These are phyloP conservation scores for Triangularia verruculosa DNA, from an alignment of 2,329 filamentous ascomycete species.

Conservation along the genomic window DNA sequence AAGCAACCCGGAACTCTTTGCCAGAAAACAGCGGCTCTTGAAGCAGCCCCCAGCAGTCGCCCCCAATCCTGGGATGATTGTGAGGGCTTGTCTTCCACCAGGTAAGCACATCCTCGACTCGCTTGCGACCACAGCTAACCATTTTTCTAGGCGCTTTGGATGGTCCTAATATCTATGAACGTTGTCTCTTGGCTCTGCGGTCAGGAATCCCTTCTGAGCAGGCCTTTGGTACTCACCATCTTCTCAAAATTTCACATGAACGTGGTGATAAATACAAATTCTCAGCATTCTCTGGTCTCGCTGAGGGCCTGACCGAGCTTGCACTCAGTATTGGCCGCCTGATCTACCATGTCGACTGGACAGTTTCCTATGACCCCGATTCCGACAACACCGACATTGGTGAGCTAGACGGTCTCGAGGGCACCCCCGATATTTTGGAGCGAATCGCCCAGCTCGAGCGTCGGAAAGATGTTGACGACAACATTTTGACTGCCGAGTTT, in stretches of 20 bases:
- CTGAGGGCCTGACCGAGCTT: slow-evolving; percentile 84
- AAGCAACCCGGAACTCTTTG: slow-evolving; percentile 69
- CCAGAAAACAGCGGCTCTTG: slow-evolving; percentile 50
- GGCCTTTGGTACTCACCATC: slow-evolving; percentile 86
- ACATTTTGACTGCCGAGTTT: slow-evolving; percentile 70
- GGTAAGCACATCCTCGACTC: slow-evolving; percentile 17
- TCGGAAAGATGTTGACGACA: slow-evolving; percentile 56
- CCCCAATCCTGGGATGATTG: slow-evolving; percentile 48
- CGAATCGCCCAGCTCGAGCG: slow-evolving; percentile 63
- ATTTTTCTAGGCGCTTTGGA: slow-evolving; percentile 42
- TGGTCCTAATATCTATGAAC: slow-evolving; percentile 86
- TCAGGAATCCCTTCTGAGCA: slow-evolving; percentile 79
- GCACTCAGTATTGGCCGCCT: slow-evolving; percentile 73
- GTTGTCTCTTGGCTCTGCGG: slow-evolving; percentile 78
- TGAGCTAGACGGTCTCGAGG: slow-evolving; percentile 55
- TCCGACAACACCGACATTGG: slow-evolving; percentile 53
- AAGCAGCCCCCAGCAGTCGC: slow-evolving; percentile 40
- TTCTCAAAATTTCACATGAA: slow-evolving; percentile 94
- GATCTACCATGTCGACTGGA: slow-evolving; percentile 81
- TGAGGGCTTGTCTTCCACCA: slow-evolving; percentile 24
- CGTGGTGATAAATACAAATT: slow-evolving; percentile 95
- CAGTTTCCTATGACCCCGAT: slow-evolving; percentile 62
- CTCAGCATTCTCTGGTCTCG: slow-evolving; percentile 82
- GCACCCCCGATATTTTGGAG: slow-evolving; percentile 69
- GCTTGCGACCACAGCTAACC: too few relatives aligned